phyloP scores from a whole-genome alignment of 2,329 filamentous ascomycete species.

The Claviceps maximensis region DNA sequence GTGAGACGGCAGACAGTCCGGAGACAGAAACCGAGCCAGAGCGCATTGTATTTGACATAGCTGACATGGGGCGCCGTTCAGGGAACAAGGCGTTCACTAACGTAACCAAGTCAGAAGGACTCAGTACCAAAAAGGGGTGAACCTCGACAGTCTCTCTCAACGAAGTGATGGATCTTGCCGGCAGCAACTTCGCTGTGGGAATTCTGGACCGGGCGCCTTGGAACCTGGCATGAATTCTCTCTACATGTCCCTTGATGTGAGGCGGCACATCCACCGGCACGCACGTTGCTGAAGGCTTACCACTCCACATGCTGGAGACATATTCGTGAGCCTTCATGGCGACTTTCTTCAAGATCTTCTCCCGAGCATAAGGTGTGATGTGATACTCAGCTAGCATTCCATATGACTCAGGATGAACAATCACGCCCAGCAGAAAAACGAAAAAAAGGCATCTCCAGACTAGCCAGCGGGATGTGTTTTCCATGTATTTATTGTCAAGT shows the following conservation, averaged over 20 bases:
- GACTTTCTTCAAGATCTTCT: conserved; percentile 68
- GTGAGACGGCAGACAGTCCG: conserved; percentile 56
- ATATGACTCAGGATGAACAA: conserved; percentile 77
- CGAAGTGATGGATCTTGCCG: conserved; percentile 58
- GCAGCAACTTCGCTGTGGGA: conserved; percentile 46
- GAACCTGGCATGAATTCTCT: conserved; percentile 57
- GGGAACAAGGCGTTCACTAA: conserved; percentile 77
- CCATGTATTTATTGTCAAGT: conserved; percentile 57
- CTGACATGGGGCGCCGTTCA: conserved; percentile 51
- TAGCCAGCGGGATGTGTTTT: conserved; percentile 68
- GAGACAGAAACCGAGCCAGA: conserved; percentile 55
- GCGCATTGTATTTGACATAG: conserved; percentile 49
- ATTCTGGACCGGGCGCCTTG: conserved; percentile 36
- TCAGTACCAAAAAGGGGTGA: conserved; percentile 67
- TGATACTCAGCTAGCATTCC: conserved; percentile 78
- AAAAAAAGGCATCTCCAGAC: conserved; percentile 89
- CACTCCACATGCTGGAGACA: conserved; percentile 66
- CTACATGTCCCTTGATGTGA: conserved; percentile 54
- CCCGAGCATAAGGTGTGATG: conserved; percentile 79
- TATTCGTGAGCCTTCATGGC: conserved; percentile 67
- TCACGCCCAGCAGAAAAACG: conserved; percentile 67
- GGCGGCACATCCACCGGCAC: conserved; percentile 36
- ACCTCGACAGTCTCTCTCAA: conserved; percentile 65
- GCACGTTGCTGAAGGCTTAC: conserved; percentile 43
- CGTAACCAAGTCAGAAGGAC: conserved; percentile 65